phyloP scores from a whole-genome alignment of 73 alveolate species.

The Symbiodinium natans region DNA sequence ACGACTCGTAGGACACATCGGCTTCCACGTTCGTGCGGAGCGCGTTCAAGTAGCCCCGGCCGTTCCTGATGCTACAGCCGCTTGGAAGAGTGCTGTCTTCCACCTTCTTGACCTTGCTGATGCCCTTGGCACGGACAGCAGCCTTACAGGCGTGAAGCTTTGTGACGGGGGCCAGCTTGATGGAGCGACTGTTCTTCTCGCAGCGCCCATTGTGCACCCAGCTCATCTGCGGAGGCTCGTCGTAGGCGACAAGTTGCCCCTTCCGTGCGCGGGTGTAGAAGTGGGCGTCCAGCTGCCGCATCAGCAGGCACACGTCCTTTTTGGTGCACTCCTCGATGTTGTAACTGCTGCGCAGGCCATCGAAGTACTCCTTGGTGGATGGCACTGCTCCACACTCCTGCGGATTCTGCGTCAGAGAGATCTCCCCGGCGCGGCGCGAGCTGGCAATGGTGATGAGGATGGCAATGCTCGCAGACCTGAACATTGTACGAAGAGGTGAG shows the following conservation, averaged over 20 bases:
- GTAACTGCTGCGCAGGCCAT: background rate
- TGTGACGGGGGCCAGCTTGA: conserved; percentile 14
- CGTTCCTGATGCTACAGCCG: background rate
- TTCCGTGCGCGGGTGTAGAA: conserved; percentile 33
- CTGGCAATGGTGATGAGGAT: background rate
- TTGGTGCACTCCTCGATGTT: background rate
- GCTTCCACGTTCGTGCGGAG: background rate
- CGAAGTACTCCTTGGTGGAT: background rate
- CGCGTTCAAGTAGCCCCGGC: background rate
- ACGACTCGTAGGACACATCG: background rate
- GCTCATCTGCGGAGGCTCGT: background rate
- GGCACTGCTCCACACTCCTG: background rate
- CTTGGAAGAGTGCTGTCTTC: background rate
- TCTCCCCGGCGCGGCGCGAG: background rate
- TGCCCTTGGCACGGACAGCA: background rate
- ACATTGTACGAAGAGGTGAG: too few relatives aligned
- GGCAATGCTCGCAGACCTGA: background rate
- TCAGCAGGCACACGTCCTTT: background rate
- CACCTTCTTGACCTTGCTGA: background rate
- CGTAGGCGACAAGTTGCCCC: conserved; percentile 21
- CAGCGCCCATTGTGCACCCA: conserved; percentile 5
- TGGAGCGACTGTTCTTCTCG: background rate
- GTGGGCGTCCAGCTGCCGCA: conserved; percentile 41
- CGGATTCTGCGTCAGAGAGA: background rate
- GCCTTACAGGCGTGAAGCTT: background rate